phyloP scores from a whole-genome alignment of 2,329 filamentous ascomycete genomes.

The Leptographium procerum region DNA sequence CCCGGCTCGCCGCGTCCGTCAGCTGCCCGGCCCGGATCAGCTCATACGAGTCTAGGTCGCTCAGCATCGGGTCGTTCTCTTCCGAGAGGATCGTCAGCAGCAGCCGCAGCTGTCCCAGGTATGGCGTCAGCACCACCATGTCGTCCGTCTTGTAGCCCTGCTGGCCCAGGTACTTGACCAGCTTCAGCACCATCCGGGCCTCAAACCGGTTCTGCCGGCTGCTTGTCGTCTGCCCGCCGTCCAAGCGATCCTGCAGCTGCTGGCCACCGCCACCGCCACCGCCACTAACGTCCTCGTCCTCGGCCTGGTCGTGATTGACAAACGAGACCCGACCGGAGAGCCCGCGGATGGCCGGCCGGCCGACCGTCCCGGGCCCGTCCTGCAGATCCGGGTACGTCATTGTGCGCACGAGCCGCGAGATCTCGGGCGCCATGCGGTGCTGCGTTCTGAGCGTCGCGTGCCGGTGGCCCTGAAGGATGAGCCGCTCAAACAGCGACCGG shows the following conservation, averaged over 20 bases:
- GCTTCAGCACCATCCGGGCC: slow-evolving; percentile 51
- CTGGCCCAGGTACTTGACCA: slow-evolving; percentile 55
- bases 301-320: slow-evolving; percentile 47
- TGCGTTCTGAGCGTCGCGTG: slow-evolving; percentile 47
- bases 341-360: slow-evolving; percentile 39
- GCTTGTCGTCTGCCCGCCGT: slow-evolving; percentile 18
- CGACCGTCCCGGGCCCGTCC: slow-evolving; percentile 37
- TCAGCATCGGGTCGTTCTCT: slow-evolving; percentile 50
- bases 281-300: slow-evolving; percentile 35
- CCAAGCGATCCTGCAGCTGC: slow-evolving; percentile 34
- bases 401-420: slow-evolving; percentile 38
- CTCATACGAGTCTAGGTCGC: slow-evolving; percentile 45
- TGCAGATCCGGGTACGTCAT: slow-evolving; percentile 48
- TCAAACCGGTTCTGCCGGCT: slow-evolving; percentile 51
- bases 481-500: slow-evolving; percentile 55
- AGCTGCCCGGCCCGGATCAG: slow-evolving; percentile 47
- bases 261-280: too few relatives aligned
- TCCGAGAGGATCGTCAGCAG: slow-evolving; percentile 40
- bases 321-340: slow-evolving; percentile 52
- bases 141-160: slow-evolving; percentile 57
- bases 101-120: slow-evolving; percentile 55
- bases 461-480: slow-evolving; percentile 43
- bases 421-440: slow-evolving; percentile 58
- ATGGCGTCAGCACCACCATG: slow-evolving; percentile 60
- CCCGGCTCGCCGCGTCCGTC: slow-evolving; percentile 36